These are phyloP conservation scores for Phlebopus sp. DNA, from an alignment of 1,284 basidiomycete species.

Conservation along the genomic window DNA sequence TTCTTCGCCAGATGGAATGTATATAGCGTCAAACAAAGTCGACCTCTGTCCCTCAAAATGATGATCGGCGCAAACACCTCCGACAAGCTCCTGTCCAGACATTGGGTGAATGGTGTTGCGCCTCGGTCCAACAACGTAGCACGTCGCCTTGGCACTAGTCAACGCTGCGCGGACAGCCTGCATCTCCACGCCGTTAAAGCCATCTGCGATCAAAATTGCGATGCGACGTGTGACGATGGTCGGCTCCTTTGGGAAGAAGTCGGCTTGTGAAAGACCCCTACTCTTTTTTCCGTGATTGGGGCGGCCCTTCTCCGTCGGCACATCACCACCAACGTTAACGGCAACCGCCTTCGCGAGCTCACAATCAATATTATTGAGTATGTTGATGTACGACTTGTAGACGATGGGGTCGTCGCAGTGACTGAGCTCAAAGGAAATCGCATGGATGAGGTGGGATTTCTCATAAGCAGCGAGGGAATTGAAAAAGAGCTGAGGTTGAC, in stretches of 20 bases:
- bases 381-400: constrained; percentile 60
- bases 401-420: constrained; percentile 76
- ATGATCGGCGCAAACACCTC: constrained; percentile 56
- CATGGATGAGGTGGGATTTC: constrained; percentile 62
- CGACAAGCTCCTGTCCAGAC: constrained; percentile 30
- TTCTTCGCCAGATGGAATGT: constrained; percentile 64
- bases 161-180: constrained; percentile 55
- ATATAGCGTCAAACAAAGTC: constrained; percentile 76
- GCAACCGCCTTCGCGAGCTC: constrained; percentile 68
- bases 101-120: constrained; percentile 56
- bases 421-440: constrained; percentile 75
- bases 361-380: constrained; percentile 69
- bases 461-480: constrained; percentile 72
- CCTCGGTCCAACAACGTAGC: constrained; percentile 67
- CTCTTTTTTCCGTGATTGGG: constrained; percentile 58
- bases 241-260: constrained; percentile 57
- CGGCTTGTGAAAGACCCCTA: constrained; percentile 56
- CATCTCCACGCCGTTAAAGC: constrained; percentile 63
- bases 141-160: constrained; percentile 50
- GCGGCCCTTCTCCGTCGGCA: constrained; percentile 47
- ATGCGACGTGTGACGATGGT: constrained; percentile 69
- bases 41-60: constrained; percentile 76
- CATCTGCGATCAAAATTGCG: constrained; percentile 71
- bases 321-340: constrained; percentile 55
- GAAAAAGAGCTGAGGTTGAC: constrained; percentile 73